Evolutionary conservation across 495 filamentous ascomycete genomes (phyloP).

Genomic region (Penicillium goetzii): DNA sequence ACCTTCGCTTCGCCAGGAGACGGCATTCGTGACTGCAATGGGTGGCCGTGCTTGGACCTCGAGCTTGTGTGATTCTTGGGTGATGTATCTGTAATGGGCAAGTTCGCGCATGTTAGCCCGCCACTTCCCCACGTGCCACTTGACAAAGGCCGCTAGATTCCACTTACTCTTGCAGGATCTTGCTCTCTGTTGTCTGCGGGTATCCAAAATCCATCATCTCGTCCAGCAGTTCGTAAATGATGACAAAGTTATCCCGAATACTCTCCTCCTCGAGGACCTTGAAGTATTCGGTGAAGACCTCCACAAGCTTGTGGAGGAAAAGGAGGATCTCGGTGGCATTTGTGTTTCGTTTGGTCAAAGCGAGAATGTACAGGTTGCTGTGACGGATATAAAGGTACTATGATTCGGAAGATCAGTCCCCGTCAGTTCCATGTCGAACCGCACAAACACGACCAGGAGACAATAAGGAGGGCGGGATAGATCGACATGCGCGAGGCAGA

Average conservation of each 20-base stretch:
- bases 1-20: slow-evolving; percentile 96
- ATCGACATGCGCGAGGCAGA: slow-evolving; percentile 12
- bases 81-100: slow-evolving; percentile 73
- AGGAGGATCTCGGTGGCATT: slow-evolving; percentile 98
- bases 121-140: slow-evolving; percentile 4
- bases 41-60: slow-evolving; percentile 99
- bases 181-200: slow-evolving; percentile 97
- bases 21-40: slow-evolving; percentile 97
- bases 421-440: slow-evolving; percentile 20
- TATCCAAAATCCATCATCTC: slow-evolving; percentile 99
- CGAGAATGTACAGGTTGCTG: slow-evolving; percentile 98
- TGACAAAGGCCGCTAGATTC: background rate
- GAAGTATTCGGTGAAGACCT: slow-evolving; percentile 99
- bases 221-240: slow-evolving; percentile 98
- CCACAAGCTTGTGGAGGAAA: slow-evolving; percentile 97
- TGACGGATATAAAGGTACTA: slow-evolving; percentile 99
- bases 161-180: slow-evolving; percentile 91
- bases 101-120: slow-evolving; percentile 18
- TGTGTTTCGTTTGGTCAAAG: slow-evolving; percentile 96
- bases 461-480: slow-evolving; percentile 18
- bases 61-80: slow-evolving; percentile 98
- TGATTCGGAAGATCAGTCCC: slow-evolving; percentile 10
- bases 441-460: slow-evolving; percentile 24
- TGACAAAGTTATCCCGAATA: slow-evolving; percentile 98
- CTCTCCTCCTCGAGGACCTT: slow-evolving; percentile 99